phyloP scores from a whole-genome alignment of 2,329 filamentous ascomycete species.

The Penicillium sp. region DNA sequence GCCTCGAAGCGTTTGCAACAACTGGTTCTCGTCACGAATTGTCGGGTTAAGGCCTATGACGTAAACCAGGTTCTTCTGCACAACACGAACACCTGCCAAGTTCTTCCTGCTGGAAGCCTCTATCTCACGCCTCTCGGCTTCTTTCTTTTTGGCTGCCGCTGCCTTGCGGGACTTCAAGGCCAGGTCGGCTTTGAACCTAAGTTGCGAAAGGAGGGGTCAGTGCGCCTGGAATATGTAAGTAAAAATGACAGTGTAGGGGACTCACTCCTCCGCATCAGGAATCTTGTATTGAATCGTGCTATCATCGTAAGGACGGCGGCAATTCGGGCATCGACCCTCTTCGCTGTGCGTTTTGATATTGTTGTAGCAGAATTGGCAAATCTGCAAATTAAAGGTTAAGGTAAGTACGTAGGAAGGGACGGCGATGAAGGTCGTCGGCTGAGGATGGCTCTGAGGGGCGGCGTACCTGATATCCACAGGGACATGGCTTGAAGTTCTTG shows the following conservation, averaged over 20 bases:
- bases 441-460: not conserved
- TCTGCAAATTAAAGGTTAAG: constrained; percentile 53
- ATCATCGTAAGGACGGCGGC: constrained; percentile 91
- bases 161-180: constrained; percentile 84
- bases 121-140: constrained; percentile 92
- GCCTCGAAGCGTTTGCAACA: constrained; percentile 85
- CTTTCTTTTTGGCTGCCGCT: constrained; percentile 84
- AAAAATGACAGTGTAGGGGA: constrained; percentile 18
- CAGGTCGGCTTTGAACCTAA: constrained; percentile 52
- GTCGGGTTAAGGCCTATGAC: constrained; percentile 92
- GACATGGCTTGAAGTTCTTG: constrained; percentile 94
- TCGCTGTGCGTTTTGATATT: constrained; percentile 95
- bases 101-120: constrained; percentile 96
- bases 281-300: constrained; percentile 97
- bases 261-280: constrained; percentile 91
- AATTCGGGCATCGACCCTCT: constrained; percentile 97
- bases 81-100: constrained; percentile 88
- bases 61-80: constrained; percentile 98
- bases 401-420: not conserved
- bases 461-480: constrained; percentile 93
- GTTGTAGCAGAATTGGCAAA: constrained; percentile 99
- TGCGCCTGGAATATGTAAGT: not conserved
- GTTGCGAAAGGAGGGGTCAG: not conserved
- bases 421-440: not conserved
- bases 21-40: constrained; percentile 80